Evolutionary conservation across 1,284 basidiomycete species (phyloP).

Genomic region (Pseudomicrostroma phylloplanum): DNA sequence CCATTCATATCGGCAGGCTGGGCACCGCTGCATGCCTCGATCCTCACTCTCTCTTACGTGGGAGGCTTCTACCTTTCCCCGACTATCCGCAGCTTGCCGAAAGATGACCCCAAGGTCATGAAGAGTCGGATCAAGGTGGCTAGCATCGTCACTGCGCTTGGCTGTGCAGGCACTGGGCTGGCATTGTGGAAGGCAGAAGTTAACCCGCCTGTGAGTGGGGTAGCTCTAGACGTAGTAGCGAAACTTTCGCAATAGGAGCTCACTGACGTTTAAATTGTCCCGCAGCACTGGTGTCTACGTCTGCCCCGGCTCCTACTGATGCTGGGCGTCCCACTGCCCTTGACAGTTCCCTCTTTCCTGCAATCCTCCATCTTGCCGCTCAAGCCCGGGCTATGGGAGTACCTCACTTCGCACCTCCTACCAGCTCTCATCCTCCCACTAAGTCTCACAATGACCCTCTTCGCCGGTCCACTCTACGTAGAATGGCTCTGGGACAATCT

Average conservation of each 20-base stretch:
- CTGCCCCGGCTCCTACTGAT: slow-evolving; percentile 18
- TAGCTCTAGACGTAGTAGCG: too few relatives aligned
- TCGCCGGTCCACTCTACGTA: slow-evolving; percentile 72
- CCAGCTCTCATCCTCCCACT: slow-evolving; percentile 54
- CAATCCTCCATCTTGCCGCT: slow-evolving; percentile 12
- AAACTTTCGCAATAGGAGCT: neutral
- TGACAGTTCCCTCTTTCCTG: slow-evolving; percentile 13
- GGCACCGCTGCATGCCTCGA: slow-evolving; percentile 5
- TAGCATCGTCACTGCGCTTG: slow-evolving; percentile 11
- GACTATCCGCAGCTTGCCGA: slow-evolving; percentile 19
- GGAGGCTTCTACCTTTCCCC: slow-evolving; percentile 54
- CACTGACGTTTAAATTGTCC: slow-evolving; percentile 21
- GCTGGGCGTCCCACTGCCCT: slow-evolving; percentile 32
- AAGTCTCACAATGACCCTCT: slow-evolving; percentile 70
- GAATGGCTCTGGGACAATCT: slow-evolving; percentile 59
- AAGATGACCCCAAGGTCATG: slow-evolving; percentile 17
- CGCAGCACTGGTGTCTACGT: slow-evolving; percentile 10
- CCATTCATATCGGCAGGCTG: neutral
- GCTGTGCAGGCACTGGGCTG: slow-evolving; percentile 10
- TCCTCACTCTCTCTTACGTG: slow-evolving; percentile 54
- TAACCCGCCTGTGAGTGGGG: slow-evolving; percentile 4
- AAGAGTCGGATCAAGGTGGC: slow-evolving; percentile 14
- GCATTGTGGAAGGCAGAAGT: slow-evolving; percentile 9
- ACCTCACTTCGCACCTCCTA: slow-evolving; percentile 2
- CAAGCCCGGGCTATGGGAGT: slow-evolving; percentile 6